Conservation (phyloP, 768 basidiomycete genomes). For the Trametes villosa region DNA sequence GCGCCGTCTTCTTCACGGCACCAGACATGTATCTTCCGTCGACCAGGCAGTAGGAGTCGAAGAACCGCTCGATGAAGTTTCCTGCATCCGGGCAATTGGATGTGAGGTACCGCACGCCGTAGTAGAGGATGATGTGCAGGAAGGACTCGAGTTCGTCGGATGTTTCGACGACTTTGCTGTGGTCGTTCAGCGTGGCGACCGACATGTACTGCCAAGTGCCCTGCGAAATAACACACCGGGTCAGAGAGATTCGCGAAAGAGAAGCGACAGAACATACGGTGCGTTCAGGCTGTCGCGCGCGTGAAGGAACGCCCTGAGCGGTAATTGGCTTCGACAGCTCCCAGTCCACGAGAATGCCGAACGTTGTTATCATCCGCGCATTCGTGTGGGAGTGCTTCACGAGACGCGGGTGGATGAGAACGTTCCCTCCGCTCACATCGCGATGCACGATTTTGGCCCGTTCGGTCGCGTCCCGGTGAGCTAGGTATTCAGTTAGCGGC, state of each 20-base stretch:
- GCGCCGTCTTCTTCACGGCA: background rate
- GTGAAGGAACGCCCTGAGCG: too few relatives aligned
- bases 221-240: background rate
- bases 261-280: constrained; percentile 4
- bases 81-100: constrained; percentile 4
- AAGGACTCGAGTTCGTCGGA: constrained; percentile 26
- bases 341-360: constrained; percentile 14
- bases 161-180: background rate
- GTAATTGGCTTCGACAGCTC: background rate
- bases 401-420: constrained; percentile 5
- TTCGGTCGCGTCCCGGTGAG: background rate
- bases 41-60: background rate
- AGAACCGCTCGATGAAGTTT: constrained; percentile 2
- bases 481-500: background rate
- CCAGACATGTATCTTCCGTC: background rate
- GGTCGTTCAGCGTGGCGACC: background rate
- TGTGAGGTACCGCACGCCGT: constrained; percentile 7
- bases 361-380: background rate
- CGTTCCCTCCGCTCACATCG: constrained; percentile 12
- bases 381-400: too few relatives aligned
- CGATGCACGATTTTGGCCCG: constrained; percentile 3
- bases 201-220: constrained; percentile 27
- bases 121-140: constrained; percentile 18
- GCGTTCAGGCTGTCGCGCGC: background rate
- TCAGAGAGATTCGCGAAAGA: background rate